These are phyloP conservation scores for Pichia californica DNA, from an alignment of 805 yeast genomes.

Conservation along the genomic window DNA sequence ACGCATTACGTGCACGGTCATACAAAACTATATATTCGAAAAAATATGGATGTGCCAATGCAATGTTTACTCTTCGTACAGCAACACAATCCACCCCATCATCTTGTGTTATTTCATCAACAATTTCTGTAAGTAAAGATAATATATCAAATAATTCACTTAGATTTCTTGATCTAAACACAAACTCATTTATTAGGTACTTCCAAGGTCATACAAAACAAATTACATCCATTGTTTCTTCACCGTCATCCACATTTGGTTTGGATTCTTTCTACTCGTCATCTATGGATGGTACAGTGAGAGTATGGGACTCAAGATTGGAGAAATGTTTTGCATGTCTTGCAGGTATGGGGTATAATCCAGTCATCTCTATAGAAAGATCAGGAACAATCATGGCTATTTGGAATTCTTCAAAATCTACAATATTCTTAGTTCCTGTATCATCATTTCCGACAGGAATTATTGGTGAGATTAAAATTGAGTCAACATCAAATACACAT, in stretches of 20 bases:
- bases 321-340: constrained; percentile 31
- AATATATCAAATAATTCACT: constrained; percentile 55
- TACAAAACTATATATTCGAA: constrained; percentile 68
- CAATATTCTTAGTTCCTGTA: constrained; percentile 18
- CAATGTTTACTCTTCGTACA: constrained; percentile 62
- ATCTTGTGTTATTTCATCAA: constrained; percentile 72
- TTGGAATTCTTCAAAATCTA: constrained; percentile 30
- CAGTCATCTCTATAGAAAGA: constrained; percentile 71
- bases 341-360: background rate
- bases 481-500: background rate
- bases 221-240: constrained; percentile 68
- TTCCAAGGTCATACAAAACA: constrained; percentile 80
- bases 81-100: constrained; percentile 41
- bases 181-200: constrained; percentile 75
- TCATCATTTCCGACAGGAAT: constrained; percentile 16
- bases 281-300: constrained; percentile 70
- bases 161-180: constrained; percentile 68
- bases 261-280: constrained; percentile 40
- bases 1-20: constrained; percentile 61
- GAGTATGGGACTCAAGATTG: constrained; percentile 80
- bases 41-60: constrained; percentile 88
- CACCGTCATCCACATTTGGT: constrained; percentile 45
- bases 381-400: constrained; percentile 77
- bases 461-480: constrained; percentile 35
- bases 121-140: constrained; percentile 34